Base-by-base conservation (phyloP, 2,329 filamentous ascomycete genomes). In the Westerdykella aurantiaca region DNA sequence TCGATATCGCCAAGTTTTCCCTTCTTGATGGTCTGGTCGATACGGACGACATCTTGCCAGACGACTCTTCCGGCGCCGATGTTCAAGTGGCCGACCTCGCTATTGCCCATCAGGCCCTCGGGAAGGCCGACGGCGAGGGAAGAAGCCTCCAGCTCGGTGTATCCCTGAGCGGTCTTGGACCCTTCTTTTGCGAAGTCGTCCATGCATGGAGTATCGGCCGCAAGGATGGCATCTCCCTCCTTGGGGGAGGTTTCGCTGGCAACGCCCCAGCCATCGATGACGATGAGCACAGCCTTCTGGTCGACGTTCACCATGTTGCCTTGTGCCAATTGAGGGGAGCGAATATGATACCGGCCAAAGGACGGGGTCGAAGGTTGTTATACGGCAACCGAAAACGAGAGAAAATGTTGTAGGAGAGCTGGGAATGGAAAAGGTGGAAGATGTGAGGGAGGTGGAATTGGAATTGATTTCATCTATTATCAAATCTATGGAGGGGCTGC, bases 181-280 rank as follows among this genome's bases (percentile, higher is more conserved):
- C 75, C 75, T 44, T 75, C 62, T 42, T 75, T 75, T 44, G 73
- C 73, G 68, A 98, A 90, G 48, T 81, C 82, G 70, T 96, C 91
- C 93, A 98, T 98, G 68, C 85, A 81, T 38, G 93, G 93, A 45
- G 93, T 97, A 55, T 95, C 79, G 57, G 91, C 93, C 52, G 87
- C 87, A 58, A 90, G 83, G 69, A 98, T 97, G 65, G 93, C 93
- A 75, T 98, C 91, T 70, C 93, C 91, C 71, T 95, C 71, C 63
- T 87, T 86, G 61, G 86, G 86, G 45, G 89, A 94, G 46, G 83
- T 74, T 55, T 85, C 83, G 52, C 82, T 82, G 60, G 90, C 81
- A 61, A 97, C 81, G 66, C 93, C 93, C 93, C 93, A 98, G 65
- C 93, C 93, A 75, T 98, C 93, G 77, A 98, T 98, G 73, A 97